phyloP scores from a whole-genome alignment of 2,329 filamentous ascomycete genomes.

The Sporothrix protearum region DNA sequence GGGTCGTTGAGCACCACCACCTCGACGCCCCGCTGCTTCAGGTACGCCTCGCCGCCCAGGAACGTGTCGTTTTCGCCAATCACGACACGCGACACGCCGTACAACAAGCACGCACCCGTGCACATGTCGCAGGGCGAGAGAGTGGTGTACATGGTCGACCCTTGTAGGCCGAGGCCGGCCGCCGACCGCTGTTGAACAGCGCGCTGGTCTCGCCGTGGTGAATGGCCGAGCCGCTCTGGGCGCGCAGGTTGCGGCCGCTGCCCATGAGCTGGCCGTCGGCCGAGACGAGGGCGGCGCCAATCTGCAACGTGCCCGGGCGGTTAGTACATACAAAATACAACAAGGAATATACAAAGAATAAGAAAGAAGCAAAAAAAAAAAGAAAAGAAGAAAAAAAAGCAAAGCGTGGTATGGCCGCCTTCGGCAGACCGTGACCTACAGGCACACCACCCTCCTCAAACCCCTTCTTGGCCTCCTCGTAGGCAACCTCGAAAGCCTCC shows the following conservation, averaged over 20 bases:
- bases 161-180: constrained; percentile 63
- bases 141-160: constrained; percentile 78
- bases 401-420: too few relatives aligned
- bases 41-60: constrained; percentile 67
- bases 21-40: constrained; percentile 65
- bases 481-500: constrained; percentile 38
- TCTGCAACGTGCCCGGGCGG: constrained; percentile 35
- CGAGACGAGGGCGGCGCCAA: constrained; percentile 59
- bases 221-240: constrained; percentile 67
- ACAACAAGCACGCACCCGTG: constrained; percentile 72
- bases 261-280: constrained; percentile 67
- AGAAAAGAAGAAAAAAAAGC: too few relatives aligned
- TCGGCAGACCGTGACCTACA: constrained; percentile 38
- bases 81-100: constrained; percentile 69
- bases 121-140: constrained; percentile 80
- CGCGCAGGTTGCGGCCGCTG: constrained; percentile 69
- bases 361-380: too few relatives aligned
- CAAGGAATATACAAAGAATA: too few relatives aligned
- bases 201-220: constrained; percentile 71
- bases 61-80: constrained; percentile 76
- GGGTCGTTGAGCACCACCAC: constrained; percentile 66
- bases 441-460: constrained; percentile 49
- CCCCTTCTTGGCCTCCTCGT: constrained; percentile 45
- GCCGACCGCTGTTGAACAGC: constrained; percentile 69
- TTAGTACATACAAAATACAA: too few relatives aligned